phyloP scores from a whole-genome alignment of 768 basidiomycete species.

The Chlorophyllum brunneum region DNA sequence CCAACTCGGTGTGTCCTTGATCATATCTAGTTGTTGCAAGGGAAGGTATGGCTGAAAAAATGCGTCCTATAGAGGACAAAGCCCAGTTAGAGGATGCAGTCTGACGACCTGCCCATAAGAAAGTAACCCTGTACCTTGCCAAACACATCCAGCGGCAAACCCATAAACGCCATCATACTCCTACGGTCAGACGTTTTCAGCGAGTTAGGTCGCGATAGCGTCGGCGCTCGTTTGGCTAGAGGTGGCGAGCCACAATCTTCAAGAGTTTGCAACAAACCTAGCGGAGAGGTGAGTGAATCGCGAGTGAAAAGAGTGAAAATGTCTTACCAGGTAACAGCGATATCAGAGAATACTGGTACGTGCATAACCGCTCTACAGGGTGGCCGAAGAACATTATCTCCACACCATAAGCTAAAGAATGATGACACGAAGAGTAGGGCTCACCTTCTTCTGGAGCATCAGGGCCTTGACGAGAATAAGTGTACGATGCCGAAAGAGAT shows the following conservation, averaged over 20 bases:
- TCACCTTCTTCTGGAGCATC: slow-evolving; percentile 88
- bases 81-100: not conserved
- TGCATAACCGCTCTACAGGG: slow-evolving; percentile 93
- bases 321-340: slow-evolving; percentile 82
- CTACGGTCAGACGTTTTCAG: slow-evolving; percentile 85
- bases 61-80: slow-evolving; percentile 52
- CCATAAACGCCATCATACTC: slow-evolving; percentile 89
- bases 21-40: slow-evolving; percentile 88
- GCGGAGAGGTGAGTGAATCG: not conserved
- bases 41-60: slow-evolving; percentile 99
- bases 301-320: not conserved
- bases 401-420: not conserved
- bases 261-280: slow-evolving; percentile 83
- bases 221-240: slow-evolving; percentile 61
- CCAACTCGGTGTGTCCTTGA: slow-evolving; percentile 79
- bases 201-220: slow-evolving; percentile 64
- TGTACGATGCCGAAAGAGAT: slow-evolving; percentile 90
- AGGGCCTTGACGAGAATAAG: slow-evolving; percentile 92
- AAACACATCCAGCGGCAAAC: slow-evolving; percentile 91
- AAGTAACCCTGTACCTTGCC: slow-evolving; percentile 82
- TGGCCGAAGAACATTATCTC: slow-evolving; percentile 97
- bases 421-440: slow-evolving; percentile 12
- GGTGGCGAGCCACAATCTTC: slow-evolving; percentile 91
- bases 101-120: not conserved
- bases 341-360: slow-evolving; percentile 96